These are phyloP conservation scores for Emmonsia crescens DNA, from an alignment of 2,329 filamentous ascomycete species.

Conservation along the genomic window DNA sequence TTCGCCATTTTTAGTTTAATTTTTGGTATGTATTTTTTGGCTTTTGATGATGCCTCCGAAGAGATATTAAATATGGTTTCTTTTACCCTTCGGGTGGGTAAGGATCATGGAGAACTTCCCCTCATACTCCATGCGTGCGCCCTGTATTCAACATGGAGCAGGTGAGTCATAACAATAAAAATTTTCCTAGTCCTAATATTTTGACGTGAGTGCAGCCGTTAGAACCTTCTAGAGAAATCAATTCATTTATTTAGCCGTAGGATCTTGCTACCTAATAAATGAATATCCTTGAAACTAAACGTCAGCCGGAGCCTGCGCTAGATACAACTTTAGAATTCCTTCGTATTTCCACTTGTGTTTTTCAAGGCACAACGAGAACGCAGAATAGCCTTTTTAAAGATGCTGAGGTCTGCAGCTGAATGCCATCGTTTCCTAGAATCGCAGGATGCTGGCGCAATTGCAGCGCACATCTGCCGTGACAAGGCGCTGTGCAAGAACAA, in stretches of 20 bases:
- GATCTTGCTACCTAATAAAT: too few species aligned
- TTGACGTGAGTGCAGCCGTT: too few species aligned
- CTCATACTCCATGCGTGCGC: too few species aligned
- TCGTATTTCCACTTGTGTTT: neutral
- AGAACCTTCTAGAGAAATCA: too few species aligned
- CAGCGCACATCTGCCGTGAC: conserved; percentile 13
- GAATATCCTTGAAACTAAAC: too few species aligned
- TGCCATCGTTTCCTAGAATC: conserved; percentile 8
- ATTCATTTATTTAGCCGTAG: too few species aligned
- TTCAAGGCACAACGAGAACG: neutral
- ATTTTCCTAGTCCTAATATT: too few species aligned
- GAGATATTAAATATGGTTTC: neutral
- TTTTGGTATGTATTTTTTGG: neutral
- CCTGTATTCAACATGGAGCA: too few species aligned
- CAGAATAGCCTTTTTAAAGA: neutral
- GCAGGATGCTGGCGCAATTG: conserved; percentile 13
- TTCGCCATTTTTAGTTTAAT: neutral
- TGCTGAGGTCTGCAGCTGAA: conserved; percentile 3
- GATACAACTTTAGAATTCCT: neutral
- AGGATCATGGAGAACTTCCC: too few species aligned
- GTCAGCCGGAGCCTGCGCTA: neutral
- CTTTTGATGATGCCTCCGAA: neutral
- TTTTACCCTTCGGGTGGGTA: too few species aligned
- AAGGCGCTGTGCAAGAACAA: conserved; percentile 21
- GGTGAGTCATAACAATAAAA: neutral